Percentiles rank a stretch among this genome's conserved stretches.
phyloP scores from a whole-genome alignment of 371 early-diverging fungal genomes.

The Mucor mucedo region DNA sequence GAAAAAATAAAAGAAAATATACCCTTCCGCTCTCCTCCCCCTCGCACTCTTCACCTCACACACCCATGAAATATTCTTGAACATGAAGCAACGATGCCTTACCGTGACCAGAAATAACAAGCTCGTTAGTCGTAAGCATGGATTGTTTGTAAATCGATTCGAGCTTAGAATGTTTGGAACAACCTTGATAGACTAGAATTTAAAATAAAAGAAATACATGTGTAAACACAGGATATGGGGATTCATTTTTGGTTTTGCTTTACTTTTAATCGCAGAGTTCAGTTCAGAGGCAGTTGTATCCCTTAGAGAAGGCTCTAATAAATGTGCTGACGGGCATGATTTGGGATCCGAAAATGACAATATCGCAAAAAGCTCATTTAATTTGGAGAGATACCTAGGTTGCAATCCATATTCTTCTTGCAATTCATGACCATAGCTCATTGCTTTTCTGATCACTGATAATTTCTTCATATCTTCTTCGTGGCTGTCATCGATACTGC shows the following conservation, averaged over 20 bases:
- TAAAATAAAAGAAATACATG: background rate
- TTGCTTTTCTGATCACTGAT: constrained; percentile 45
- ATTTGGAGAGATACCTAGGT: constrained; percentile 19
- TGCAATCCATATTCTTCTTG: constrained; percentile 64
- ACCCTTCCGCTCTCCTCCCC: constrained; percentile 5
- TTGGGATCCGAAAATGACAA: constrained; percentile 71
- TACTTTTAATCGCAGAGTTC: constrained; percentile 75
- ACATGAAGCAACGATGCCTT: constrained; percentile 37
- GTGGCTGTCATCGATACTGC: constrained; percentile 13
- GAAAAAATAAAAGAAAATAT: constrained; percentile 4
- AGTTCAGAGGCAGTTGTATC: constrained; percentile 68
- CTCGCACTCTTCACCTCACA: background rate
- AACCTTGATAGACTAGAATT: constrained; percentile 32
- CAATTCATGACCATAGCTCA: constrained; percentile 72
- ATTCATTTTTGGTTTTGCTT: background rate
- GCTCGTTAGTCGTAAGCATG: constrained; percentile 35
- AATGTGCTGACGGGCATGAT: constrained; percentile 51
- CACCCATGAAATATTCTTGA: constrained; percentile 10
- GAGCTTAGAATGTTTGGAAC: constrained; percentile 36
- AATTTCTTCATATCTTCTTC: constrained; percentile 29
- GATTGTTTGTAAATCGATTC: constrained; percentile 48
- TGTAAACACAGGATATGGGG: background rate
- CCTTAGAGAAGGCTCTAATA: constrained; percentile 58
- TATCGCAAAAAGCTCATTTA: constrained; percentile 63
- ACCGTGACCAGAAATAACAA: constrained; percentile 39